Base-by-base conservation (phyloP, 139 green algal species). In the Penium margaritaceum region DNA sequence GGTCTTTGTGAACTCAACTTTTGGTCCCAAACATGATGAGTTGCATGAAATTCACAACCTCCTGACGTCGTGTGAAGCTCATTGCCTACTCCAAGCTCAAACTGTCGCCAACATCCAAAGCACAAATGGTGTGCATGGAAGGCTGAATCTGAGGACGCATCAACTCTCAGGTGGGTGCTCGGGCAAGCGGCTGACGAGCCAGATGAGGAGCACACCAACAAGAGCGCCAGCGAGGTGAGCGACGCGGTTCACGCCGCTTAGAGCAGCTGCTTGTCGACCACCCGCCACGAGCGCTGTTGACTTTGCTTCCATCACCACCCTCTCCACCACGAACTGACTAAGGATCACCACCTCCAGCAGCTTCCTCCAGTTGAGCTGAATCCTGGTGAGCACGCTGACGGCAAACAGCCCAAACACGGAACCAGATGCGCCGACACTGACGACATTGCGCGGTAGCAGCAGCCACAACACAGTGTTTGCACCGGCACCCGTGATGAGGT, bases 341-440 rank as follows among this genome's bases (percentile, higher is more conserved):
- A 95, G 81, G 34, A 95, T 90, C 0, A 82, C 60, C 0, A 75
- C 78, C 69, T 95, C 90, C 32, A 95, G 71, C 39, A 94, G 76
- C 72, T 86, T 88, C 51, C 81, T 77, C 0, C 85, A 78, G 62
- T 88, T 89, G 63, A 83, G 87, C 38, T 66, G 73, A 1, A 84
- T 51, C 73, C 88, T 87, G 3, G 84, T 67, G 7, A 92, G 58
- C 2, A 92, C 87, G 17, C 65, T 80, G 29, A 93, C 84, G 0
- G 85, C 83, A 83, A 95, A 95, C 21, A 96, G 72, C 2, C 90
- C 90, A 80, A 95, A 96, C 41, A 96, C 89, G 33, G 90, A 89
- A 1, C 88, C 90, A 0, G 77, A 87, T 0, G 83, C 83, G 15
- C 76, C 80, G 15, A 80, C 35, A 1, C 53, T 75, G 6, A 84